These are phyloP conservation scores for Fennellomyces sp. DNA, from an alignment of 371 early-diverging fungal genomes.

Conservation along the genomic window DNA sequence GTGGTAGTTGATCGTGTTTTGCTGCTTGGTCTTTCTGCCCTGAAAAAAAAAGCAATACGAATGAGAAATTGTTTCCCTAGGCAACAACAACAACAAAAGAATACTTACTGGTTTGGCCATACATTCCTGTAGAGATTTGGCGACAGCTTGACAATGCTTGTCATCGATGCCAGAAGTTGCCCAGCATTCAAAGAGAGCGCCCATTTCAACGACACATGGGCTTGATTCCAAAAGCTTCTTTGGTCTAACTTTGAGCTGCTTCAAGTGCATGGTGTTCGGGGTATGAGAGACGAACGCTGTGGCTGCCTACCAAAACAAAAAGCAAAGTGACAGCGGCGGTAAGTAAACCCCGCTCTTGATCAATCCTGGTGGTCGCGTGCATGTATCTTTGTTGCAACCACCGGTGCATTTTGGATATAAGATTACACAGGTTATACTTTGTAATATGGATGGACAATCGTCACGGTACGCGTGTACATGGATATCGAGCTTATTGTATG, in stretches of 20 bases:
- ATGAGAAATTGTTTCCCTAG: not conserved
- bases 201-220: constrained; percentile 69
- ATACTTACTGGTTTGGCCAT: constrained; percentile 64
- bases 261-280: constrained; percentile 58
- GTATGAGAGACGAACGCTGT: not conserved
- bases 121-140: constrained; percentile 62
- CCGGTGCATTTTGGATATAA: too few species aligned
- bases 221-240: constrained; percentile 65
- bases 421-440: too few species aligned
- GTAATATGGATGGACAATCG: too few species aligned
- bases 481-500: too few species aligned
- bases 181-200: constrained; percentile 72
- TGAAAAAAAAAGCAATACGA: constrained; percentile 13
- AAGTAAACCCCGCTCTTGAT: too few species aligned
- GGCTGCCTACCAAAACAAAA: not conserved
- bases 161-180: constrained; percentile 62
- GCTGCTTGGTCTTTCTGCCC: constrained; percentile 53
- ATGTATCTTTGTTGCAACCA: too few species aligned
- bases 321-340: too few species aligned
- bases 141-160: constrained; percentile 56
- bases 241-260: constrained; percentile 67
- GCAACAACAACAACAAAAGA: not conserved
- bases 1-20: constrained; percentile 69
- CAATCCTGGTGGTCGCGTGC: too few species aligned
- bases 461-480: too few species aligned